These are phyloP conservation scores for Trifolium fragiferum DNA, from an alignment of 306 rosid species.

Conservation along the genomic window DNA sequence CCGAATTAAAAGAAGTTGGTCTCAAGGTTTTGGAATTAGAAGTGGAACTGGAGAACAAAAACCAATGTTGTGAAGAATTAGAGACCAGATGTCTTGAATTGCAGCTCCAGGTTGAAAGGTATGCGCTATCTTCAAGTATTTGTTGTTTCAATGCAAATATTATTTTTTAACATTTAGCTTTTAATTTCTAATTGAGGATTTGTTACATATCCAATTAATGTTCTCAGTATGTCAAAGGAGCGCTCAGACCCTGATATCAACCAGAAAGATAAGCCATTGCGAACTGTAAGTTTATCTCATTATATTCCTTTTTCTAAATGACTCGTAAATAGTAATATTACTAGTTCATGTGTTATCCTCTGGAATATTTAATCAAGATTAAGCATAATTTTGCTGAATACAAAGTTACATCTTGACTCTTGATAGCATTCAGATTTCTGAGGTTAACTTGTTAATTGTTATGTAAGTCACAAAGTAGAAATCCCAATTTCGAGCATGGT, in stretches of 20 bases:
- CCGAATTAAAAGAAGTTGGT: conserved; percentile 57
- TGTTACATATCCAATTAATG: conserved; percentile 31
- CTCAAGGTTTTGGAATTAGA: conserved; percentile 62
- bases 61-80: conserved; percentile 64
- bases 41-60: conserved; percentile 67
- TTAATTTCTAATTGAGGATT: conserved; percentile 36
- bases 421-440: background rate
- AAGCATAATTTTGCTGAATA: background rate
- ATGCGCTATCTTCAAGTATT: conserved; percentile 27
- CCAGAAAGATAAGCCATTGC: conserved; percentile 65
- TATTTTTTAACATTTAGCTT: conserved; percentile 16
- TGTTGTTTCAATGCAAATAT: conserved; percentile 23
- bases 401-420: conserved; percentile 14
- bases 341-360: conserved; percentile 24
- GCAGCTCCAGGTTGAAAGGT: conserved; percentile 84
- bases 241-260: conserved; percentile 43
- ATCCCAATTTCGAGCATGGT: conserved; percentile 17
- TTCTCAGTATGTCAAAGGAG: conserved; percentile 61
- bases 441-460: conserved; percentile 28
- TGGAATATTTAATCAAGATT: conserved; percentile 12
- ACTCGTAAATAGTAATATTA: background rate
- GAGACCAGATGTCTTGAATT: conserved; percentile 75
- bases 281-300: conserved; percentile 65
- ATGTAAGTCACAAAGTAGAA: conserved; percentile 1
- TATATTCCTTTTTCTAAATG: conserved; percentile 22